These are phyloP conservation scores for Gossypium longicalyx DNA, from an alignment of 345 rosid species.

Conservation along the genomic window DNA sequence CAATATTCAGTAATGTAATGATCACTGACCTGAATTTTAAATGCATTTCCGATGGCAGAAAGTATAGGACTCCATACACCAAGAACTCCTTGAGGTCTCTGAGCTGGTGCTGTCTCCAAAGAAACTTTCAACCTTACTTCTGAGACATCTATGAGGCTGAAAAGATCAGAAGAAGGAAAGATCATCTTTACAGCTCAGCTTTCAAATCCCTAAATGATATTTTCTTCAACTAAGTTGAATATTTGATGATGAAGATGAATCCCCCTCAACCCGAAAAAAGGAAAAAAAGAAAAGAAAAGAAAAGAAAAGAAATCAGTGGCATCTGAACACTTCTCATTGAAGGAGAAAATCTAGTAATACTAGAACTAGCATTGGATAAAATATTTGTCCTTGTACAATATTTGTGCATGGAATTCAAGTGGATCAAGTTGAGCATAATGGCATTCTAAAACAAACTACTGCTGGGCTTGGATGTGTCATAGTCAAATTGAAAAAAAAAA, in stretches of 20 bases:
- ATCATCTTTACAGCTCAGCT: neutral
- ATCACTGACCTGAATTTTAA: conserved; percentile 78
- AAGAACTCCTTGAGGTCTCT: conserved; percentile 88
- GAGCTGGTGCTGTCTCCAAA: conserved; percentile 81
- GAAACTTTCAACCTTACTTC: conserved; percentile 85
- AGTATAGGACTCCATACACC: conserved; percentile 97
- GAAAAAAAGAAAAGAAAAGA: no score
- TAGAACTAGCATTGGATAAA: neutral
- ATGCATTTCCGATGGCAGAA: conserved; percentile 96
- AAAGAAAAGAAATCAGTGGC: neutral
- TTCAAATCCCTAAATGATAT: neutral
- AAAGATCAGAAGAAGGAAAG: conserved; percentile 24
- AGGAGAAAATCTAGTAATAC: neutral
- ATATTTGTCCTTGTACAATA: neutral
- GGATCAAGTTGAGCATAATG: neutral
- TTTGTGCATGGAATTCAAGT: neutral
- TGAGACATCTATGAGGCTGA: conserved; percentile 91
- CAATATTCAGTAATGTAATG: neutral
- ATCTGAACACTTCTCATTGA: neutral
- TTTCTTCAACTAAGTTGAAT: neutral
- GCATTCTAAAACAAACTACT: neutral
- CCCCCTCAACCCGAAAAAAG: no score
- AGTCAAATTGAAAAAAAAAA: neutral
- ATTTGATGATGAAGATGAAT: conserved; percentile 12
- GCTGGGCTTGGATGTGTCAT: neutral